phyloP scores from a whole-genome alignment of 768 basidiomycete genomes.

The Mycena venus region DNA sequence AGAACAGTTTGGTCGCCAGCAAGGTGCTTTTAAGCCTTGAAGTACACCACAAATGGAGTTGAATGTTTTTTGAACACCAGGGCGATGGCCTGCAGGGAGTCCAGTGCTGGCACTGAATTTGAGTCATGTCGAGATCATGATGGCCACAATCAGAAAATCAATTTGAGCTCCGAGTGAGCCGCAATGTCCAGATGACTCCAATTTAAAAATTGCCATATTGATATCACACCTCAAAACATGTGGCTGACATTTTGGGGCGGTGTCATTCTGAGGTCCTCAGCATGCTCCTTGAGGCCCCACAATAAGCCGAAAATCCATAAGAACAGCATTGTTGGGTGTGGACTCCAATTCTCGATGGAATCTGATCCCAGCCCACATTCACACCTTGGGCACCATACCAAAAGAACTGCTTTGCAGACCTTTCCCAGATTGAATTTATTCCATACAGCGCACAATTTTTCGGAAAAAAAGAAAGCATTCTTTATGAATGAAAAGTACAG shows the following conservation, averaged over 20 bases:
- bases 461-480: not conserved
- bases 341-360: not conserved
- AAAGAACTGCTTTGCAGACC: not conserved
- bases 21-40: too few relatives aligned
- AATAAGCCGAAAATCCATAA: not conserved
- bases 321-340: not conserved
- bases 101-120: too few relatives aligned
- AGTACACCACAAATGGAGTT: too few relatives aligned
- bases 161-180: not conserved
- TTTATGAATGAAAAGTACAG: not conserved
- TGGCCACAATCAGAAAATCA: slow-evolving; percentile 1
- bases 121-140: not conserved
- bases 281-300: not conserved
- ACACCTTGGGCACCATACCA: not conserved
- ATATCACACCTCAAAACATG: not conserved
- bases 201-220: not conserved
- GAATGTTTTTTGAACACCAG: not conserved
- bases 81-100: not conserved
- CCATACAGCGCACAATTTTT: too few relatives aligned
- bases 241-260: not conserved
- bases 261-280: not conserved
- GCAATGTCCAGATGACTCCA: not conserved
- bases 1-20: too few relatives aligned
- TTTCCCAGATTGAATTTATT: too few relatives aligned
- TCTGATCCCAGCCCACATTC: not conserved